Evolutionary conservation across 116 monocot species (phyloP).

Genomic region (Papilionanthe hybrid): DNA sequence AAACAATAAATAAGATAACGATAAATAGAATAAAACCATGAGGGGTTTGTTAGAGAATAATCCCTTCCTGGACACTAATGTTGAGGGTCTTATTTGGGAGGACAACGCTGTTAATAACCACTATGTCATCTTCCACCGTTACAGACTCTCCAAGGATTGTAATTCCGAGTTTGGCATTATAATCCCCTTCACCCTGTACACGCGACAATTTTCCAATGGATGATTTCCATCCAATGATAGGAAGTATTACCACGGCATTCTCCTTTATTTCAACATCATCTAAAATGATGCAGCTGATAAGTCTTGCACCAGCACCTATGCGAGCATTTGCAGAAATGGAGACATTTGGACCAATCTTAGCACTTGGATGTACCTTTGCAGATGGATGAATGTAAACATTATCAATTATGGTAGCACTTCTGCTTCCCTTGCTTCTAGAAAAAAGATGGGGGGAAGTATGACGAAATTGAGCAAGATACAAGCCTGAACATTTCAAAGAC

Average conservation of each 20-base stretch:
- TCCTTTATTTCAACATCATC: constrained; percentile 99
- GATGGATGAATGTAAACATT: constrained; percentile 98
- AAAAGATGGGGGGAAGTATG: constrained; percentile 74
- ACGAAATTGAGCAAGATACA: constrained; percentile 77
- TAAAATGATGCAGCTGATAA: constrained; percentile 83
- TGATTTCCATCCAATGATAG: constrained; percentile 95
- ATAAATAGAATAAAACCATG: too few relatives aligned
- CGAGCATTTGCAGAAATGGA: constrained; percentile 98
- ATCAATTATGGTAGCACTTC: constrained; percentile 60
- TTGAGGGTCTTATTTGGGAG: constrained; percentile 85
- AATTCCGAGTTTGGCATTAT: constrained; percentile 78
- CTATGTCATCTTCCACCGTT: constrained; percentile 85
- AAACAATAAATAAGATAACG: too few relatives aligned
- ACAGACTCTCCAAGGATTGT: constrained; percentile 93
- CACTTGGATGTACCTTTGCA: constrained; percentile 88
- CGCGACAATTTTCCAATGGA: constrained; percentile 90
- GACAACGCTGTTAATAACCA: constrained; percentile 83
- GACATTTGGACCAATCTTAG: constrained; percentile 96
- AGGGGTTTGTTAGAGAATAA: constrained; percentile 50
- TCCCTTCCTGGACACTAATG: constrained; percentile 84
- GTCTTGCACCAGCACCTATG: constrained; percentile 85
- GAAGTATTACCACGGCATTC: constrained; percentile 85
- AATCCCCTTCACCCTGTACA: constrained; percentile 88
- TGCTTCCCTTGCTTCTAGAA: constrained; percentile 46
- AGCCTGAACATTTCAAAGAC: constrained; percentile 84